These are phyloP conservation scores for Albugo candida DNA, from an alignment of 352 stramenopile genomes.

Conservation along the genomic window DNA sequence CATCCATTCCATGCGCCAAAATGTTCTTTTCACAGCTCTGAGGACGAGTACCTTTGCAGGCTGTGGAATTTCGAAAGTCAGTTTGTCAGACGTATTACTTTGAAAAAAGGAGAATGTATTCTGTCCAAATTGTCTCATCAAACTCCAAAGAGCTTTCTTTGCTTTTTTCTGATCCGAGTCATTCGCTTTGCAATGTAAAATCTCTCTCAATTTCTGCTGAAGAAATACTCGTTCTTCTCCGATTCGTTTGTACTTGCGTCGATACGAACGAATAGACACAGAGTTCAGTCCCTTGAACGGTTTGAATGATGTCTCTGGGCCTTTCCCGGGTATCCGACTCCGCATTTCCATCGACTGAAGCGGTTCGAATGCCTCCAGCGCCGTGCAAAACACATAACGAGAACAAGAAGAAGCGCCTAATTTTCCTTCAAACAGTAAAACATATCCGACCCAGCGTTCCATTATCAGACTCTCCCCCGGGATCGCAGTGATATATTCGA, in stretches of 20 bases:
- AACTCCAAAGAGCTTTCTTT: neutral
- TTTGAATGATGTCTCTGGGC: neutral
- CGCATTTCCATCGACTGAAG: conserved; percentile 19
- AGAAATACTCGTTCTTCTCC: conserved; percentile 23
- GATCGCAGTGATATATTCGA: conserved; percentile 17
- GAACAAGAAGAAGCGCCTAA: no score
- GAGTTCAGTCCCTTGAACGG: conserved; percentile 11
- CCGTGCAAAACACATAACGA: conserved; percentile 13
- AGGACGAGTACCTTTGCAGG: no score
- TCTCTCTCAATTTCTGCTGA: conserved; percentile 15
- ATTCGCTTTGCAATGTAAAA: conserved; percentile 1
- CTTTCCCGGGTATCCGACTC: conserved; percentile 5
- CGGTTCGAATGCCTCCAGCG: conserved; percentile 17
- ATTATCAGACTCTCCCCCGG: no score
- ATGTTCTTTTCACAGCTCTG: no score
- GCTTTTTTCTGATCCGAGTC: neutral
- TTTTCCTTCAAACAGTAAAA: conserved; percentile 2
- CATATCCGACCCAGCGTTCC: conserved; percentile 29
- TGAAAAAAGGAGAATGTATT: no score
- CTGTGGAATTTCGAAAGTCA: no score
- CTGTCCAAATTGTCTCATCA: no score
- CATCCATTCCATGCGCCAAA: no score
- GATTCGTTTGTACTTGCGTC: conserved; percentile 12
- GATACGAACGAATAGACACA: conserved; percentile 18
- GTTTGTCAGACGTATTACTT: no score